Conservation (phyloP, 495 filamentous ascomycete genomes). For the Parathielavia appendiculata region DNA sequence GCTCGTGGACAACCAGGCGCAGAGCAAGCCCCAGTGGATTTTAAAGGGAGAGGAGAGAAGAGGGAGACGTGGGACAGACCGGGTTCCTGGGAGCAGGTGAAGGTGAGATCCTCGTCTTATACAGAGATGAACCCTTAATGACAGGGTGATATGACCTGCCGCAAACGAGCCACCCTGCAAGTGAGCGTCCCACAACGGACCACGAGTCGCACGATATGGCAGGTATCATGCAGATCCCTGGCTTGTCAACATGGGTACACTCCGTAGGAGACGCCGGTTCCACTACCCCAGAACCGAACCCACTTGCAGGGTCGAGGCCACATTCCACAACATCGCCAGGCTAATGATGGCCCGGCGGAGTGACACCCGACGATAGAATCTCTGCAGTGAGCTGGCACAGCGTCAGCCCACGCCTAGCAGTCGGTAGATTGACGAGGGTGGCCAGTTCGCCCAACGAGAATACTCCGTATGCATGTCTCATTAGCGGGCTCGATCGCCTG, state of each 20-base stretch:
- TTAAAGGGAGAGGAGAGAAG: not conserved
- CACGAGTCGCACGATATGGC: constrained; percentile 14
- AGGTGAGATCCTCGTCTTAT: constrained; percentile 17
- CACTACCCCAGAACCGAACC: constrained; percentile 4
- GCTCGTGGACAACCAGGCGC: not conserved
- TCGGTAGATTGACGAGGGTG: no score
- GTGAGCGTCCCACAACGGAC: constrained; percentile 5
- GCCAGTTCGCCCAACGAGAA: no score
- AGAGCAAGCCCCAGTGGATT: not conserved
- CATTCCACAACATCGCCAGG: no score
- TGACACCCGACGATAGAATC: not conserved
- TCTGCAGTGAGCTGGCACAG: no score
- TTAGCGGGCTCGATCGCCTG: not conserved
- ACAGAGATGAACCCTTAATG: not conserved
- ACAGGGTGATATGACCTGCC: no score
- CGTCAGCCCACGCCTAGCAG: no score
- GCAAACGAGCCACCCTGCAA: constrained; percentile 1
- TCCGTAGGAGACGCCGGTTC: constrained; percentile 2
- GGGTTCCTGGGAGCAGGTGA: not conserved
- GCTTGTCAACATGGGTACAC: not conserved
- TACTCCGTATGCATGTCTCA: not conserved
- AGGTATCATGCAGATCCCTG: constrained; percentile 20
- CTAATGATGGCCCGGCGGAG: not conserved
- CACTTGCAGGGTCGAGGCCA: no score
- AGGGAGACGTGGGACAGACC: not conserved